Percentiles rank a stretch among this genome's conserved stretches.
Evolutionary conservation across 2,329 filamentous ascomycete genomes (phyloP).

Genomic region (Phialophora expanda): DNA sequence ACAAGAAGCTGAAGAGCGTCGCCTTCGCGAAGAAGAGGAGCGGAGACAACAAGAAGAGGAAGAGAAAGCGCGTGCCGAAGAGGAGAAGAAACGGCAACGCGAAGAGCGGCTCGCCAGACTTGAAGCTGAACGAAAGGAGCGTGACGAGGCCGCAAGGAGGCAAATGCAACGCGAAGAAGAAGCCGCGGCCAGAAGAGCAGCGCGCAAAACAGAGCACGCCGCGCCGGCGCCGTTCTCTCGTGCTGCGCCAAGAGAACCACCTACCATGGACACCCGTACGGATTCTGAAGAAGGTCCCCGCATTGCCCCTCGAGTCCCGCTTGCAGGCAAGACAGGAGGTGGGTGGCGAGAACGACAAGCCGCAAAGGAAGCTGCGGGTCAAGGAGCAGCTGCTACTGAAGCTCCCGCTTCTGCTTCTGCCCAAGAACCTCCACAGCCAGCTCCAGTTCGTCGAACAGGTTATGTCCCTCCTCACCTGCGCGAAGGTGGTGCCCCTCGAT

Average conservation of each 20-base stretch:
- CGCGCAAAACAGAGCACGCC: constrained; percentile 62
- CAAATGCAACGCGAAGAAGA: constrained; percentile 88
- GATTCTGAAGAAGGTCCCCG: constrained; percentile 55
- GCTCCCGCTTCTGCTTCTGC: constrained; percentile 24
- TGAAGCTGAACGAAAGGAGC: constrained; percentile 65
- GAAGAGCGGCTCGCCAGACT: constrained; percentile 70
- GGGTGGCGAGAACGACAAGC: constrained; percentile 67
- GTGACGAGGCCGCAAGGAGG: constrained; percentile 65
- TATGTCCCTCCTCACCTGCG: constrained; percentile 50
- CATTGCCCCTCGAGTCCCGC: constrained; percentile 60
- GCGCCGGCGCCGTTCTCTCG: constrained; percentile 36
- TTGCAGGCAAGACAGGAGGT: constrained; percentile 57
- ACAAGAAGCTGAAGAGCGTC: constrained; percentile 80
- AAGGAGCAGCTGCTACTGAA: constrained; percentile 16
- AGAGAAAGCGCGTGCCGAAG: constrained; percentile 78
- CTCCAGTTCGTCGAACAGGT: constrained; percentile 42
- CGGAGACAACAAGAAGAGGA: constrained; percentile 79
- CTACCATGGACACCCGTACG: constrained; percentile 53
- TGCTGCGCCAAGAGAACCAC: constrained; percentile 41
- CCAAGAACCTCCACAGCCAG: constrained; percentile 32
- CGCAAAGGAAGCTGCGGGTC: constrained; percentile 50
- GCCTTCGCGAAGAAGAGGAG: constrained; percentile 83
- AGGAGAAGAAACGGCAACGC: constrained; percentile 75
- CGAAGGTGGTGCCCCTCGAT: constrained; percentile 34
- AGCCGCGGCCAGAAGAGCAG: constrained; percentile 75